A percentile compares a stretch with the other conserved stretches of the same genome.
Conservation (phyloP, 148 eudicot genomes). For the Fagopyrum homotropicum region DNA sequence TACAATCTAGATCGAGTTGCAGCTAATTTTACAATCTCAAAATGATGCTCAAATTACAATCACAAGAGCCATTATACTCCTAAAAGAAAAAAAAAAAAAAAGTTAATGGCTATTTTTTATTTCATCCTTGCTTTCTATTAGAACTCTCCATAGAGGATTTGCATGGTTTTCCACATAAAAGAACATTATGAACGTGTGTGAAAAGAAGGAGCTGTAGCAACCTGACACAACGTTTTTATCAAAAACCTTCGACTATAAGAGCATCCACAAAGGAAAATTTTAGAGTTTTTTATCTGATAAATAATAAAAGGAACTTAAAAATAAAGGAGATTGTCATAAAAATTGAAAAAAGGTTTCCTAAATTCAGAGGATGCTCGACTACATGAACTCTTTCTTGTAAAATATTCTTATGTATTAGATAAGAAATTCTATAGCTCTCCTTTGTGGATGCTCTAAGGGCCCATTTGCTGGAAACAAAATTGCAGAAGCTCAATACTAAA, state of each 20-base stretch:
- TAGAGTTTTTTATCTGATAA: too few species aligned
- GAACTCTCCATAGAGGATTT: neutral
- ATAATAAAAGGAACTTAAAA: too few species aligned
- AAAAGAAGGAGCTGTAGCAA: neutral
- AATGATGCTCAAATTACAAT: neutral
- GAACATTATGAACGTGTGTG: neutral
- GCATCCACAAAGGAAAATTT: too few species aligned
- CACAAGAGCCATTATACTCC: neutral
- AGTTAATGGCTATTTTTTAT: neutral
- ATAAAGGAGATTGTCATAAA: too few species aligned
- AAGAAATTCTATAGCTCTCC: too few species aligned
- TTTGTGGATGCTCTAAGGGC: too few species aligned
- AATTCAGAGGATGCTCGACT: too few species aligned
- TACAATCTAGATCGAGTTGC: neutral
- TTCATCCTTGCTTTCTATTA: neutral
- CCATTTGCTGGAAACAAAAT: neutral
- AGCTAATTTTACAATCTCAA: neutral
- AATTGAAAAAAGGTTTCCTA: too few species aligned
- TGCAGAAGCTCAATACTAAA: constrained; percentile 4
- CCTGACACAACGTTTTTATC: neutral
- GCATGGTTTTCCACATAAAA: constrained; percentile 1
- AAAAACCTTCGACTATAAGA: neutral
- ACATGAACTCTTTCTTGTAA: too few species aligned
- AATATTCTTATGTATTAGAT: too few species aligned
- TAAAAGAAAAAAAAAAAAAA: too few species aligned